Evolutionary conservation across 2,329 filamentous ascomycete genomes (phyloP), one percentile per base, ranked within the genome.

Genomic region (Hypoxylon sp.): DNA sequence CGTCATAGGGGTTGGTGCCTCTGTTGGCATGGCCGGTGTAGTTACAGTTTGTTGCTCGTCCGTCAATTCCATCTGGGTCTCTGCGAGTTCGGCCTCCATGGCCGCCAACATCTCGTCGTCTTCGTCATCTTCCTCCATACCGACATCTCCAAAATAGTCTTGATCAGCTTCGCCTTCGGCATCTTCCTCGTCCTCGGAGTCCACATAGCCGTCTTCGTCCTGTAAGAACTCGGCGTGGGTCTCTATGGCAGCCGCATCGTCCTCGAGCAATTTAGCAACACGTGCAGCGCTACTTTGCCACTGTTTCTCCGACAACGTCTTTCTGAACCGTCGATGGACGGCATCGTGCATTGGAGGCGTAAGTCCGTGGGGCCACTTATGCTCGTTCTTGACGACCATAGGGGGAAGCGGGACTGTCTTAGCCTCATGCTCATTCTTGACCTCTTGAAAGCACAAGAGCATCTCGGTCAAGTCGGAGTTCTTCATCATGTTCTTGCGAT

Each of bases 261-360:
- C 88, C 48, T 86, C 85, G 2, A 97, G 84, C 34, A 97, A 82
- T 48, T 90, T 86, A 69, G 93, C 89, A 34, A 97, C 93, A 72
- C 92, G 88, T 61, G 90, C 88, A 75, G 97, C 93, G 53, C 95
- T 93, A 72, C 93, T 91, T 76, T 95, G 91, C 68, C 96, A 94
- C 70, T 94, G 92, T 65, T 93, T 90, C 63, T 94, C 90, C 66
- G 90, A 93, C 58, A 95, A 88, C 2, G 93, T 90, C 76, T 94
- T 94, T 63, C 93, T 89, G 80, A 97, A 97, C 32, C 94, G 87
- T 28, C 93, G 89, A 77, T 93, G 93, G 46, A 92, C 86, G 46
- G 91, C 93, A 82, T 93, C 93, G 76, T 93, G 91, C 90, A 97
- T 93, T 0, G 94, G 94, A 4, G 94, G 93, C 1, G 93, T 96